Conservation (phyloP, 306 rosid genomes). For the Corylus americana region DNA sequence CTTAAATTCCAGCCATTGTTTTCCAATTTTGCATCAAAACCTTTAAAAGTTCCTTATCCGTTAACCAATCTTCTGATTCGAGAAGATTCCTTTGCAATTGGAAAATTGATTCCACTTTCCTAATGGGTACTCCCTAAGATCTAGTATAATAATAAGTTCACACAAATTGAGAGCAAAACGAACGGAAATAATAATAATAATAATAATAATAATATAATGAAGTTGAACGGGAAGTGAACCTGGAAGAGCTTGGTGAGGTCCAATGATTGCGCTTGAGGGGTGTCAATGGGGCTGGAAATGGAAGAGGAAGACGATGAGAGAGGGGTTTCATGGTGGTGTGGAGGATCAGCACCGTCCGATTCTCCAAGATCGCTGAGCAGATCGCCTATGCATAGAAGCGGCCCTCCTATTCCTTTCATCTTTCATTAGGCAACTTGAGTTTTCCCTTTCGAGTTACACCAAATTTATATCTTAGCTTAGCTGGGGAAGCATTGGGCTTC, state of each 20-base stretch:
- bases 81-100: too few species aligned
- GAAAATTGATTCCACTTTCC: too few species aligned
- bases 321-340: constrained; percentile 14
- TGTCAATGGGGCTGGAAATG: constrained; percentile 25
- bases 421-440: not conserved
- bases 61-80: not conserved
- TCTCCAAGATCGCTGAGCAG: constrained; percentile 84
- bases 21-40: not conserved
- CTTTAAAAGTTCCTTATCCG: not conserved
- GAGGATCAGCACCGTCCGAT: constrained; percentile 26
- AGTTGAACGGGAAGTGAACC: constrained; percentile 41
- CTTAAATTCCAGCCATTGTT: not conserved
- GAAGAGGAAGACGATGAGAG: constrained; percentile 35
- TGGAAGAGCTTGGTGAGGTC: constrained; percentile 76
- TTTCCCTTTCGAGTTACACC: not conserved
- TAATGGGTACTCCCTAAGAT: too few species aligned
- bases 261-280: constrained; percentile 28
- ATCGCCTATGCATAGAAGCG: constrained; percentile 87
- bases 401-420: constrained; percentile 88
- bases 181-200: not conserved
- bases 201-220: not conserved
- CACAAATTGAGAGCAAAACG: not conserved
- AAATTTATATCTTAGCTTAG: not conserved
- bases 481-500: too few species aligned
- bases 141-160: not conserved